Conservation (phyloP, 1,139 yeast species). For the Saccharomyces hybrid region DNA sequence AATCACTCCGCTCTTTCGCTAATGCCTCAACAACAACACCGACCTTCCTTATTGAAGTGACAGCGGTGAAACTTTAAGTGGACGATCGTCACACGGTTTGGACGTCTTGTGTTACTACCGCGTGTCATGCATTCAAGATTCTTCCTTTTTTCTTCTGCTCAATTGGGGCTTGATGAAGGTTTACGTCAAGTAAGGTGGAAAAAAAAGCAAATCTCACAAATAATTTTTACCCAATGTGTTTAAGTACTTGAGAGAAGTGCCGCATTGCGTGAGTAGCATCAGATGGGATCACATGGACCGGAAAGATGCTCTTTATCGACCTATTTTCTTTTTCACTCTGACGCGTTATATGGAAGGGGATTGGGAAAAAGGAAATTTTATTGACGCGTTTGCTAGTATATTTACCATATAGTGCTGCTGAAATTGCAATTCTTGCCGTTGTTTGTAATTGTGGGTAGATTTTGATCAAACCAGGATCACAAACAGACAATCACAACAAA, state of each 20-base stretch:
- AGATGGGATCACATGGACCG: background rate
- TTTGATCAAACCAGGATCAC: background rate
- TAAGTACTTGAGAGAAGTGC: too few species aligned
- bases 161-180: too few species aligned
- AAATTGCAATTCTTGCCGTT: background rate
- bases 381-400: background rate
- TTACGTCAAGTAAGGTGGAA: too few species aligned
- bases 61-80: background rate
- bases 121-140: too few species aligned
- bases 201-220: too few species aligned
- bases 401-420: background rate
- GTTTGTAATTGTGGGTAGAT: background rate
- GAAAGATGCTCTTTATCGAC: background rate
- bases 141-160: too few species aligned
- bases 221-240: too few species aligned
- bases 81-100: too few species aligned
- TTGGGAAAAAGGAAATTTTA: background rate
- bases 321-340: background rate
- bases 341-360: background rate
- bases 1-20: background rate
- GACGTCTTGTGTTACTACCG: too few species aligned
- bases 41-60: background rate
- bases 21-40: too few species aligned
- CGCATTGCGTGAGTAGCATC: background rate
- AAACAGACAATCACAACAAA: background rate